Evolutionary conservation across 345 rosid genomes (phyloP).

Genomic region (Euclidium syriacum): DNA sequence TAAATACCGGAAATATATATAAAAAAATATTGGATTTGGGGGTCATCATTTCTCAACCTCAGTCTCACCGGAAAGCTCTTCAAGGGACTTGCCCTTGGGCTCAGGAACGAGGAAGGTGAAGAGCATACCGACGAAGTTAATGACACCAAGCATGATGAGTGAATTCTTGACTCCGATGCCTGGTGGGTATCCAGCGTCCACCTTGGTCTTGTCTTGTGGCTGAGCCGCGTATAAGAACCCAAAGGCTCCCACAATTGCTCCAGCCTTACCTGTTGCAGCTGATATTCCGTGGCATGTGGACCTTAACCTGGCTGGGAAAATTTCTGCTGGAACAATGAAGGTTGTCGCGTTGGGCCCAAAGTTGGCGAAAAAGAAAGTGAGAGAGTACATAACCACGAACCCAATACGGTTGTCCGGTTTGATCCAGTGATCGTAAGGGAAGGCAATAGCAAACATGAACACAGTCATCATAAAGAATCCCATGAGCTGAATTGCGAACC

Average conservation of each 20-base stretch:
- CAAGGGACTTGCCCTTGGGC: conserved; percentile 53
- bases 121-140: conserved; percentile 44
- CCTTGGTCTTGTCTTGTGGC: conserved; percentile 26
- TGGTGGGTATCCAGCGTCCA: conserved; percentile 52
- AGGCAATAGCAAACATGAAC: conserved; percentile 66
- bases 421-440: conserved; percentile 74
- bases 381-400: conserved; percentile 52
- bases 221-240: conserved; percentile 62
- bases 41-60: conserved; percentile 24
- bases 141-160: conserved; percentile 41
- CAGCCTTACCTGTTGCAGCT: conserved; percentile 62
- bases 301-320: conserved; percentile 68
- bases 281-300: conserved; percentile 83
- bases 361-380: conserved; percentile 74
- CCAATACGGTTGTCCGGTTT: conserved; percentile 41
- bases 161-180: conserved; percentile 48
- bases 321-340: conserved; percentile 66
- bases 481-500: conserved; percentile 55
- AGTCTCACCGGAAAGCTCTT: conserved; percentile 54
- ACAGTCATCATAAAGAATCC: conserved; percentile 74
- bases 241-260: conserved; percentile 72
- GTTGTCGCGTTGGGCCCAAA: conserved; percentile 80
- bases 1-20: background rate
- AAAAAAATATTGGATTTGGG: background rate
- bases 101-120: conserved; percentile 60